These are phyloP conservation scores for Fomitopsis palustris DNA, from an alignment of 1,284 basidiomycete genomes.

Conservation along the genomic window DNA sequence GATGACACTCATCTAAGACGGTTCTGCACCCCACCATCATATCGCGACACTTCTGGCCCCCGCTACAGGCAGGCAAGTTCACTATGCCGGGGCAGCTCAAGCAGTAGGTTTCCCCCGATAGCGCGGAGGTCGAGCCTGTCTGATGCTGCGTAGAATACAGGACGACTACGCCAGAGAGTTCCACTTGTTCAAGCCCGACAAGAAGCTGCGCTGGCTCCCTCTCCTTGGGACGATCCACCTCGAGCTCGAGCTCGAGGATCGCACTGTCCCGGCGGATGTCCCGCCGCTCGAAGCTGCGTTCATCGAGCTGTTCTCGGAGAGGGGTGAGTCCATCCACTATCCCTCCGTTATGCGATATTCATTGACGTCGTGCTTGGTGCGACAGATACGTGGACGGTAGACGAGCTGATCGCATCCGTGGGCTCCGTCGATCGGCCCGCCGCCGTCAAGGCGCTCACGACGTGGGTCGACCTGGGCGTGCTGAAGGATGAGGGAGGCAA, in stretches of 20 bases:
- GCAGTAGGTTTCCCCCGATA: conserved; percentile 42
- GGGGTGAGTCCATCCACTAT: conserved; percentile 40
- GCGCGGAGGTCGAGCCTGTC: not conserved
- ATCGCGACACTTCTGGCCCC: conserved; percentile 92
- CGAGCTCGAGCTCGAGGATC: conserved; percentile 78
- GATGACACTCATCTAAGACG: conserved; percentile 39
- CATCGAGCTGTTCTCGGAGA: conserved; percentile 79
- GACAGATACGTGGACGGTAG: conserved; percentile 66
- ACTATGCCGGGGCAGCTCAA: conserved; percentile 82
- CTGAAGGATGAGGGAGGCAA: conserved; percentile 63
- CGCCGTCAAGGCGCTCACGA: conserved; percentile 71
- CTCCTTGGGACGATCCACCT: conserved; percentile 81
- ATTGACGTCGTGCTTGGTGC: not conserved
- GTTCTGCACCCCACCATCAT: conserved; percentile 85
- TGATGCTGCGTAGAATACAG: conserved; percentile 52
- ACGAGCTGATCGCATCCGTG: conserved; percentile 61
- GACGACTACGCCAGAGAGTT: conserved; percentile 76
- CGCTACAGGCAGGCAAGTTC: conserved; percentile 70
- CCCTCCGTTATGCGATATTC: not conserved
- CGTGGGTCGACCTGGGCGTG: conserved; percentile 83
- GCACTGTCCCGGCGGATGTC: conserved; percentile 72
- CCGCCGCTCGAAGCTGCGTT: conserved; percentile 87
- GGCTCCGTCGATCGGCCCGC: conserved; percentile 59
- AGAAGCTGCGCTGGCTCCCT: conserved; percentile 82
- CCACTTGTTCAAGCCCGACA: conserved; percentile 83